Evolutionary conservation across 306 rosid genomes (phyloP).

Genomic region (Alnus rubra): DNA sequence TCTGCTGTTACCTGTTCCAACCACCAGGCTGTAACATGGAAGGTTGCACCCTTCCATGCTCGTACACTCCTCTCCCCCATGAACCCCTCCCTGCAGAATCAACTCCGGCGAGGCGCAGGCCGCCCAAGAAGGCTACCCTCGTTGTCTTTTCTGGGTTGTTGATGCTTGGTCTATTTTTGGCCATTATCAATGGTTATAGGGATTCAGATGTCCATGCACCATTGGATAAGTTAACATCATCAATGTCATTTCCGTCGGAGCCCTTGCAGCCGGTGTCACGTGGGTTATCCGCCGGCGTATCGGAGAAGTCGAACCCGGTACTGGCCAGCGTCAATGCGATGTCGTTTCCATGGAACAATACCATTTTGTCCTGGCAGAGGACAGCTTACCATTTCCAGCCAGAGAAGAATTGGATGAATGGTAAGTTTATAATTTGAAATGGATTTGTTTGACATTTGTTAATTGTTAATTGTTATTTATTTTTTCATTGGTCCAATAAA

Average conservation of each 20-base stretch:
- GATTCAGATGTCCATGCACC: slow-evolving; percentile 1
- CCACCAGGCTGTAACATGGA: neutral
- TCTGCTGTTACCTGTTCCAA: too few species aligned
- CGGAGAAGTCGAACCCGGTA: slow-evolving; percentile 56
- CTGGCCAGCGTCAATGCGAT: neutral
- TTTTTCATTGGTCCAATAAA: neutral
- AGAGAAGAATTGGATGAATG: slow-evolving; percentile 91
- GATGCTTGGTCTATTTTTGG: slow-evolving; percentile 36
- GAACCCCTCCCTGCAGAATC: slow-evolving; percentile 21
- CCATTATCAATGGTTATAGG: slow-evolving; percentile 25
- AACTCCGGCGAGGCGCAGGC: neutral
- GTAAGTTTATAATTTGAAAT: slow-evolving; percentile 30
- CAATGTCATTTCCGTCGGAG: slow-evolving; percentile 2
- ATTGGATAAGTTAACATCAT: neutral
- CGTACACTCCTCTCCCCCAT: slow-evolving; percentile 37
- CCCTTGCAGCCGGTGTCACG: slow-evolving; percentile 43
- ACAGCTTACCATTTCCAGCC: slow-evolving; percentile 91
- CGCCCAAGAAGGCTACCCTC: slow-evolving; percentile 23
- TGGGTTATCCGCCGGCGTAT: slow-evolving; percentile 66
- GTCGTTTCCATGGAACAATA: slow-evolving; percentile 69
- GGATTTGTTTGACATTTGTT: neutral
- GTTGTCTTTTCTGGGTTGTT: slow-evolving; percentile 43
- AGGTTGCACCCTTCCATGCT: slow-evolving; percentile 29
- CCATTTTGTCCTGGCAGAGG: slow-evolving; percentile 88
- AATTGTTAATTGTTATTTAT: neutral